Percentiles rank a stretch among this genome's conserved stretches.
Conservation (phyloP, 2,329 filamentous ascomycete genomes). For the Trichoderma sp. region DNA sequence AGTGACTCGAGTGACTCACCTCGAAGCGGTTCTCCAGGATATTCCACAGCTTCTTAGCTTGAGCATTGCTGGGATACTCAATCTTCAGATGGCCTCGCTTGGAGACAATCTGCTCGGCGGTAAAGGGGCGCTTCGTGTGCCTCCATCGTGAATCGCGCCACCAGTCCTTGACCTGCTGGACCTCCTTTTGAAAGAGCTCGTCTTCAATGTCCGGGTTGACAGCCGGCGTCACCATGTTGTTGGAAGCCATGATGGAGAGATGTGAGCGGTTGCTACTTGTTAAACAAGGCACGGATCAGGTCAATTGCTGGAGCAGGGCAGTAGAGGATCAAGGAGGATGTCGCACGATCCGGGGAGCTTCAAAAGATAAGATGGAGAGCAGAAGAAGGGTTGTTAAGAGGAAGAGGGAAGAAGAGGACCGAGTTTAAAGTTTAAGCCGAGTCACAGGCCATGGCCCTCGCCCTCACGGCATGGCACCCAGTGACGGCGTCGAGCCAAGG, state of each 20-base stretch:
- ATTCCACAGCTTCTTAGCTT: slow-evolving; percentile 92
- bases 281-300: not conserved
- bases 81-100: slow-evolving; percentile 92
- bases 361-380: not conserved
- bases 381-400: slow-evolving; percentile 1
- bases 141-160: slow-evolving; percentile 92
- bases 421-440: slow-evolving; percentile 22
- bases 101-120: slow-evolving; percentile 92
- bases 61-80: slow-evolving; percentile 84
- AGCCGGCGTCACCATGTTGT: slow-evolving; percentile 63
- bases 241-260: slow-evolving; percentile 55
- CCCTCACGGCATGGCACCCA: slow-evolving; percentile 13
- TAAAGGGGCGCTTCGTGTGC: slow-evolving; percentile 89
- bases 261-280: slow-evolving; percentile 25
- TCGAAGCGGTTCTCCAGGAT: slow-evolving; percentile 85
- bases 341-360: not conserved
- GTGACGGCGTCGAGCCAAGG: slow-evolving; percentile 20
- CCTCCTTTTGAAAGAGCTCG: slow-evolving; percentile 76
- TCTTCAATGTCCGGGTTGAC: slow-evolving; percentile 62
- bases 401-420: slow-evolving; percentile 11
- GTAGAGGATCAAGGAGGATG: slow-evolving; percentile 5
- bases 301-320: slow-evolving; percentile 9
- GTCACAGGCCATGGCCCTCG: slow-evolving; percentile 19
- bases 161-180: slow-evolving; percentile 88
- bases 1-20: slow-evolving; percentile 51